Evolutionary conservation across 179 eudicot species (phyloP), one percentile per base, ranked within the genome.

Genomic region (Silene coronaria): DNA sequence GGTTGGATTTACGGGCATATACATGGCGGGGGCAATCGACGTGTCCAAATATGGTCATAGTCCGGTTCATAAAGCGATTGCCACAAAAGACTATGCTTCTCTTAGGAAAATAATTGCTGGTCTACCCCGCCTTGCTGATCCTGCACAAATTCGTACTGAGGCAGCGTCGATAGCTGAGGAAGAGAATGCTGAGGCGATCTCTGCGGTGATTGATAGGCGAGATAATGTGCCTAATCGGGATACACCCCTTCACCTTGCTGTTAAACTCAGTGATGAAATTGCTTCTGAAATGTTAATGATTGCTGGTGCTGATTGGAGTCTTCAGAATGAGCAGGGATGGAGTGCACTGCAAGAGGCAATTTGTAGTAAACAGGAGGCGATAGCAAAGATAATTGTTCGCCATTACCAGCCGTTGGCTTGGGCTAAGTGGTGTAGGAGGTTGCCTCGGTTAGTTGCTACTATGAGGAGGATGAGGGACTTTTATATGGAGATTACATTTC

Each of bases 241-340:
- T 13, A 92, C 97, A 8, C 91, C 99, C 11, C 91, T 95, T 76
- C 99, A 95, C 80, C 79, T 95, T 51, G 97, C 99, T 9, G 99
- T 95, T 64, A 89, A 89, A 48, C 82, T 88, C 6, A 84, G 91
- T 58, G 99, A 95, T 70, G 91, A 87, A 72, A 75, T 82, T 30
- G 86, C 96, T 1, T 77, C 90, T 0, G 97, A 95, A 79, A 88
- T 90, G 85, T 84, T 95, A 53, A 90, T 90, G 97, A 60, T 77
- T 23, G 97, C 95, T 21, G 99, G 97, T 58, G 92, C 99, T 1
- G 97, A 95, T 84, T 90, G 96, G 96, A 92, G 97, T 84, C 82
- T 95, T 82, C 99, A 95, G 80, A 95, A 95, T 66, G 96, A 88
- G 81, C 93, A 88, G 51, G 99, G 99, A 17, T 95, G 99, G 97